A percentile compares a stretch with the other conserved stretches of the same genome.
phyloP scores from a whole-genome alignment of 2,329 filamentous ascomycete genomes.

The Berkeleyomyces basicola region DNA sequence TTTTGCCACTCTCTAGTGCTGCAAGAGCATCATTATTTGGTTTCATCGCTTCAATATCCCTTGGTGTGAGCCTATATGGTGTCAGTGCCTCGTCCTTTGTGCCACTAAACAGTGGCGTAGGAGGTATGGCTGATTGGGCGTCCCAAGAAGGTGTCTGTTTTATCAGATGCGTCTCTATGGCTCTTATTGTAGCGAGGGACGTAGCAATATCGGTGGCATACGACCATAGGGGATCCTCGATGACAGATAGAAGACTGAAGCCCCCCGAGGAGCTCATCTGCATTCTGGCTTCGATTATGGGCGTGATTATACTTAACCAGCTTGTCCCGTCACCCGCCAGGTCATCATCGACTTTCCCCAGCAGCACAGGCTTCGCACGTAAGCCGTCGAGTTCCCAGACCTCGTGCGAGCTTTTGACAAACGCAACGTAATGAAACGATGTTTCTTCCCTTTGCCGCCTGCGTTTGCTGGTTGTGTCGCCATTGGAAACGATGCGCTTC shows the following conservation, averaged over 20 bases:
- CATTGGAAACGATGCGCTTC: constrained; percentile 21
- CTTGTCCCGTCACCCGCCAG: constrained; percentile 20
- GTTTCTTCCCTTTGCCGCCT: constrained; percentile 31
- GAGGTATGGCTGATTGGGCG: background rate
- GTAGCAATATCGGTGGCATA: constrained; percentile 31
- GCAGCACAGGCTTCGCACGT: constrained; percentile 48
- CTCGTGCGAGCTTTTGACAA: constrained; percentile 55
- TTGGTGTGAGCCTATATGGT: background rate
- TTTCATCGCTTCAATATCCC: background rate
- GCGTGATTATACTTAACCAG: constrained; percentile 51
- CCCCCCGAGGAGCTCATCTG: constrained; percentile 43
- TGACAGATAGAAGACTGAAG: constrained; percentile 66
- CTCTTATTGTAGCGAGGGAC: constrained; percentile 25
- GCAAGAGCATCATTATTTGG: background rate
- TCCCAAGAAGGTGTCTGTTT: background rate
- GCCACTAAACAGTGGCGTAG: background rate
- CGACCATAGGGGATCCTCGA: constrained; percentile 42
- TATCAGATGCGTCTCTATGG: constrained; percentile 22
- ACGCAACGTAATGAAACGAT: constrained; percentile 78
- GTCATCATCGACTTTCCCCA: constrained; percentile 30
- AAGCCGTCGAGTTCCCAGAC: constrained; percentile 87
- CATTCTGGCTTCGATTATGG: constrained; percentile 53
- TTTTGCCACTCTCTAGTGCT: background rate
- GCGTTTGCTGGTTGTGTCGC: constrained; percentile 21
- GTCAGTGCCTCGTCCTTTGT: background rate